A percentile compares a stretch with the other conserved stretches of the same genome.
These are phyloP conservation scores for Penicillium atrosanguineum DNA, from an alignment of 495 filamentous ascomycete species.

Conservation along the genomic window DNA sequence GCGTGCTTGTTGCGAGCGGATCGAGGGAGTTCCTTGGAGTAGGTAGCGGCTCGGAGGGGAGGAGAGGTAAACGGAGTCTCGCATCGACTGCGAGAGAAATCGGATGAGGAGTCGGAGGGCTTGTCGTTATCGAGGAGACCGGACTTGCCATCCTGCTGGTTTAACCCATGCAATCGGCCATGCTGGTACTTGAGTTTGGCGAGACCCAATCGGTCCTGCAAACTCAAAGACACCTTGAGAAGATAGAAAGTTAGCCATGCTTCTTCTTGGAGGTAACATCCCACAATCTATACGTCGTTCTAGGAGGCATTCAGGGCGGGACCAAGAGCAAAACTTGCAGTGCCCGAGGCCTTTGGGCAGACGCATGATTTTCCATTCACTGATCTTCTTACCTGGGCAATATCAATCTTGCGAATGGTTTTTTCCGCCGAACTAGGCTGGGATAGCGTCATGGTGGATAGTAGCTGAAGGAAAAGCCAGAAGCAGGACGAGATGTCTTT, in stretches of 20 bases:
- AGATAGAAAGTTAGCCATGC: constrained; percentile 8
- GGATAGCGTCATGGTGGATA: constrained; percentile 33
- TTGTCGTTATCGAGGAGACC: constrained; percentile 32
- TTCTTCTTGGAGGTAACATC: neutral
- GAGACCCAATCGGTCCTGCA: constrained; percentile 90
- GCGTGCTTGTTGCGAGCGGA: constrained; percentile 48
- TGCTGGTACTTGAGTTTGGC: constrained; percentile 96
- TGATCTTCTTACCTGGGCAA: constrained; percentile 69
- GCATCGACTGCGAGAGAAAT: constrained; percentile 45
- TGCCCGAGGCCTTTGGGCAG: neutral
- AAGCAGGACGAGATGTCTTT: constrained; percentile 5
- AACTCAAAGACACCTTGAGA: constrained; percentile 77
- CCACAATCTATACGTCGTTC: neutral
- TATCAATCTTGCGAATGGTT: constrained; percentile 50
- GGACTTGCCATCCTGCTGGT: constrained; percentile 60
- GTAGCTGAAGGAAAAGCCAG: constrained; percentile 12
- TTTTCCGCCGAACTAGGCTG: constrained; percentile 38
- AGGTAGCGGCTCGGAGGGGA: constrained; percentile 35
- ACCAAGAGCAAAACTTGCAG: neutral
- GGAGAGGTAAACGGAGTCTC: constrained; percentile 48
- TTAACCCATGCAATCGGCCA: constrained; percentile 50
- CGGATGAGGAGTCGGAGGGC: constrained; percentile 78
- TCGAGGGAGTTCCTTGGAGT: constrained; percentile 46
- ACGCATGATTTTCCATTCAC: neutral
- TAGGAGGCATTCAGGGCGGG: neutral